Evolutionary conservation across 805 yeast genomes (phyloP).

Genomic region (Kodamaea hsintzibuensis): DNA sequence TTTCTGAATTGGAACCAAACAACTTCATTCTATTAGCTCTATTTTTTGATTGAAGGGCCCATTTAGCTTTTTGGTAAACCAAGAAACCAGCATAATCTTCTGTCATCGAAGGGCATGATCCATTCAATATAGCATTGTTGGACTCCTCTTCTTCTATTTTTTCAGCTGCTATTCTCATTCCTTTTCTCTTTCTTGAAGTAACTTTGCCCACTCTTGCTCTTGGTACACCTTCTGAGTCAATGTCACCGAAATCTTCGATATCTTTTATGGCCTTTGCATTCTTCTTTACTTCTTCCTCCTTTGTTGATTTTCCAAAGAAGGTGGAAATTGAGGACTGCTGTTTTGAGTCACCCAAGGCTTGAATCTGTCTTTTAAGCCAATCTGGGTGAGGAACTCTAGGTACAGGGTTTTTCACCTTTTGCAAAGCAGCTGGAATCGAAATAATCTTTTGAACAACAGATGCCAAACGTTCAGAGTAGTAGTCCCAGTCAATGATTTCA

Average conservation of each 20-base stretch:
- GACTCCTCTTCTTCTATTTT: constrained; percentile 47
- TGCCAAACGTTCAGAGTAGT: constrained; percentile 86
- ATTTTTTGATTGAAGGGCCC: constrained; percentile 77
- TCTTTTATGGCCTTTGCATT: constrained; percentile 45
- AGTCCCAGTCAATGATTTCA: constrained; percentile 88
- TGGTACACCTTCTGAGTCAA: constrained; percentile 19
- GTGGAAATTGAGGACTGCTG: constrained; percentile 67
- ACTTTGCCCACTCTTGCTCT: constrained; percentile 47
- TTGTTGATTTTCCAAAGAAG: constrained; percentile 53
- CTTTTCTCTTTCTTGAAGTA: constrained; percentile 44
- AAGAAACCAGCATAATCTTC: constrained; percentile 71
- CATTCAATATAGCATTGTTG: constrained; percentile 47
- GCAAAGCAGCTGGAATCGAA: constrained; percentile 96
- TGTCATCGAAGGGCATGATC: constrained; percentile 63
- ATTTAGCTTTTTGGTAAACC: constrained; percentile 77
- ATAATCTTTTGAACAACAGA: constrained; percentile 93
- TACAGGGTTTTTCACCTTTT: constrained; percentile 84
- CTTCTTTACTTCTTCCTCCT: constrained; percentile 25
- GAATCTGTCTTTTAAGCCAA: constrained; percentile 76
- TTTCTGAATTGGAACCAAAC: constrained; percentile 66
- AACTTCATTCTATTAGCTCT: constrained; percentile 70
- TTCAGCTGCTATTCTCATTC: constrained; percentile 25
- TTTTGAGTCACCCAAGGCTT: constrained; percentile 58
- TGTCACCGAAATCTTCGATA: constrained; percentile 69
- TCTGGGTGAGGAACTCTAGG: constrained; percentile 93